Evolutionary conservation across 352 stramenopile species (phyloP).

Genomic region (Phytophthora hibernalis): DNA sequence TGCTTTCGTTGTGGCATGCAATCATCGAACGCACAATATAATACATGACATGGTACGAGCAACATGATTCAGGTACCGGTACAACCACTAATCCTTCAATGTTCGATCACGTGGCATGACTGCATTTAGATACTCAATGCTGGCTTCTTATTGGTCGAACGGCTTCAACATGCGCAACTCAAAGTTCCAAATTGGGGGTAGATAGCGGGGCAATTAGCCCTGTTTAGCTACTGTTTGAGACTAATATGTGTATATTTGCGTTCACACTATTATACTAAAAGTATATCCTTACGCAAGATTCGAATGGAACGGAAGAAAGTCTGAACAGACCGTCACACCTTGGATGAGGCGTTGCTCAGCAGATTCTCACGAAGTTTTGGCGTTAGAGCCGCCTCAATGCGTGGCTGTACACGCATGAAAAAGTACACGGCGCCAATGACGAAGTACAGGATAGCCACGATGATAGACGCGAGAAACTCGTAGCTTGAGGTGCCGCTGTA

Average conservation of each 20-base stretch:
- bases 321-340: constrained; percentile 7
- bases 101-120: too few relatives aligned
- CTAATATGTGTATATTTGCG: not conserved
- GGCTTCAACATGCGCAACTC: not conserved
- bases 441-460: constrained; percentile 66
- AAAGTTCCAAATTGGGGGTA: too few relatives aligned
- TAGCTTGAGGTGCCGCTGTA: constrained; percentile 63
- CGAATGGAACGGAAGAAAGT: not conserved
- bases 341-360: constrained; percentile 39
- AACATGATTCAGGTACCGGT: too few relatives aligned
- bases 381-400: constrained; percentile 34
- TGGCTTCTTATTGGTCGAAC: not conserved
- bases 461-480: constrained; percentile 68
- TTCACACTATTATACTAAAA: not conserved
- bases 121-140: not conserved
- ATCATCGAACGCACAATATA: too few relatives aligned
- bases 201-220: too few relatives aligned
- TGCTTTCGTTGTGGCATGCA: too few relatives aligned
- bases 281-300: not conserved
- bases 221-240: too few relatives aligned
- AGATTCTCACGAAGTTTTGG: constrained; percentile 56
- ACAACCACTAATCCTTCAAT: too few relatives aligned
- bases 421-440: constrained; percentile 55
- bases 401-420: constrained; percentile 45
- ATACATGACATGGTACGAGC: too few relatives aligned